Evolutionary conservation across 768 basidiomycete species (phyloP), one percentile per base, ranked within the genome.

Genomic region (Boletus pseudo-olivaceus): DNA sequence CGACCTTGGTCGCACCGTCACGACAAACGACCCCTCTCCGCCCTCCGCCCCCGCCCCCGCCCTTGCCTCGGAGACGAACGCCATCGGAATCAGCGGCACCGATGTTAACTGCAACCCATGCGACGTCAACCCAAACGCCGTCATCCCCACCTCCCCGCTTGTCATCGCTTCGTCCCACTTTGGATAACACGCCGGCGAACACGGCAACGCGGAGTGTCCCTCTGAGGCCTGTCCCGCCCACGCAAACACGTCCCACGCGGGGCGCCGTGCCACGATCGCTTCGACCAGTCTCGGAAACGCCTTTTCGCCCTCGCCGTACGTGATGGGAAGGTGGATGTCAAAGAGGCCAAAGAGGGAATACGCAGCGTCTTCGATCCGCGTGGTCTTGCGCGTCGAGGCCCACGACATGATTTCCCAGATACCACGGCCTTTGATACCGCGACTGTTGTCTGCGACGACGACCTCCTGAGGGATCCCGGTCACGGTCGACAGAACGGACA

Each of bases 281-380:
- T 61, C 58, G n/a, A 66, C 38, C 4, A 71, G 57, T 42, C 64
- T 58, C 39, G 57, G 61, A 40, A 71, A 72, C 0, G 70, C 69
- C 17, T 42, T 63, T 26, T 59, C 60, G 10, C 70, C 71, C 29
- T 71, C 71, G 9, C 70, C 71, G 34, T 71, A 71, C 32, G 56
- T 47, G 45, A 71, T 56, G 6, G 61, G 43, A 17, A 62, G 49
- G 49, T 55, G 49, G 32, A 69, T 56, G 26, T 60, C 51, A 17
- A 71, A 67, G 26, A 71, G 49, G 17, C 69, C 71, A 10, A 55
- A 58, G 5, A 71, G 55, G 10, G 56, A 66, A 41, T 71, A 71
- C 1, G 71, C 64, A 1, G 52, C 49, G 15, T 72, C 70, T 42
- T 72, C 71, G 27, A 55, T 45, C 14, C 55, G 59, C 0, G 64